Evolutionary conservation across 129 eudicot species (phyloP).

Genomic region (Cynara cardunculus): DNA sequence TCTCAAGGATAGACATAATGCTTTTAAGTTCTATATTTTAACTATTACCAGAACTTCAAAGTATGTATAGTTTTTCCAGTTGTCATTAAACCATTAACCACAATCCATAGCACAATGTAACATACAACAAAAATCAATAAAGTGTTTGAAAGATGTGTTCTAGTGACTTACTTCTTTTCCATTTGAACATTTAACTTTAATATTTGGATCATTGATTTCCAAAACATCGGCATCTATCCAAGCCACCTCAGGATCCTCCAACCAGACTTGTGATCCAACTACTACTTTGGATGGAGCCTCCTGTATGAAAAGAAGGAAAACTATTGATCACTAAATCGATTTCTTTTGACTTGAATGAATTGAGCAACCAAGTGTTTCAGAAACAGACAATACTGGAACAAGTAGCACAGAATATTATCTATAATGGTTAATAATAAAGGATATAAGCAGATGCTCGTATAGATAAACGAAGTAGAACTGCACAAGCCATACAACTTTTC

Average conservation of each 20-base stretch:
- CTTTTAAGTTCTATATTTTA: neutral
- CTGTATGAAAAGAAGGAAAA: conserved; percentile 34
- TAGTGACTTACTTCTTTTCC: conserved; percentile 58
- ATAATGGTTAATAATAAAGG: neutral
- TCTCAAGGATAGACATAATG: neutral
- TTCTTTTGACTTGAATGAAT: neutral
- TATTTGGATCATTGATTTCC: conserved; percentile 56
- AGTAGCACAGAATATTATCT: neutral
- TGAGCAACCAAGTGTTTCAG: conserved; percentile 5
- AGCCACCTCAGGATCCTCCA: conserved; percentile 83
- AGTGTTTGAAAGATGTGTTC: neutral
- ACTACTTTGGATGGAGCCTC: conserved; percentile 44
- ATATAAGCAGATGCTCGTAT: neutral
- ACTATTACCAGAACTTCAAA: neutral
- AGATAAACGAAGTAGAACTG: neutral
- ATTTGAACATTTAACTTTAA: conserved; percentile 47
- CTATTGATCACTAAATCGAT: neutral
- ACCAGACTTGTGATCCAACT: conserved; percentile 91
- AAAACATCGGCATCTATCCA: conserved; percentile 88
- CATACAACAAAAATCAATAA: neutral
- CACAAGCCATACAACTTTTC: neutral
- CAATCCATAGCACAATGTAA: neutral
- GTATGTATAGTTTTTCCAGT: neutral
- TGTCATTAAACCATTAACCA: neutral
- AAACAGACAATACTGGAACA: neutral